Percentiles rank a stretch among this genome's conserved stretches.
Evolutionary conservation across 768 basidiomycete species (phyloP).

Genomic region (Agrocybe pediades): DNA sequence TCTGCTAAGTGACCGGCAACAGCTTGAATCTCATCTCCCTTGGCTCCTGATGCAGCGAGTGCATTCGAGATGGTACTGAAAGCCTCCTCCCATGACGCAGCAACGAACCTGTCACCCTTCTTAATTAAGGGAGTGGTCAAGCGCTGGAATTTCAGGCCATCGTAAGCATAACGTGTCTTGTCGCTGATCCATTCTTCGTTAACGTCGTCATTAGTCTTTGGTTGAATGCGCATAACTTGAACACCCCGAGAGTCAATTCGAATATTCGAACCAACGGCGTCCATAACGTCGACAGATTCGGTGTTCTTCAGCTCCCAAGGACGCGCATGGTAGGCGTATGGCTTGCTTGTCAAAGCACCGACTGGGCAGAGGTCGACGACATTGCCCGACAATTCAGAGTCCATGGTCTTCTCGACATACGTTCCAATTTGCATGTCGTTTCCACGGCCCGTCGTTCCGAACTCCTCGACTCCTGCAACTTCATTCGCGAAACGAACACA

Average conservation of each 20-base stretch:
- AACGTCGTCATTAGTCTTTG: constrained; percentile 94
- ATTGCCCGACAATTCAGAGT: constrained; percentile 97
- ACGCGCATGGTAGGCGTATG: constrained; percentile 95
- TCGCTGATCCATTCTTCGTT: constrained; percentile 99
- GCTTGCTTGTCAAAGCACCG: constrained; percentile 97
- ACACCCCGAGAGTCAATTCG: constrained; percentile 94
- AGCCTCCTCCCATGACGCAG: constrained; percentile 91
- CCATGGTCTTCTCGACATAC: constrained; percentile 97
- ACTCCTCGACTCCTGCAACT: constrained; percentile 96
- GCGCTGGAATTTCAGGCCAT: constrained; percentile 94
- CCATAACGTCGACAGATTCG: constrained; percentile 93
- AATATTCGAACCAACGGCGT: constrained; percentile 96
- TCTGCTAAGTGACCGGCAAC: constrained; percentile 93
- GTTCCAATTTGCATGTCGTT: constrained; percentile 99
- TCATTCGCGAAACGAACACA: constrained; percentile 99
- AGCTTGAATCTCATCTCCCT: constrained; percentile 91
- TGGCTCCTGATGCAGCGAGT: constrained; percentile 75
- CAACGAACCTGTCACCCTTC: constrained; percentile 89
- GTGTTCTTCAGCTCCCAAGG: constrained; percentile 99
- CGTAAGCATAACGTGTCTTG: constrained; percentile 97
- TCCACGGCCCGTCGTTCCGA: constrained; percentile 95
- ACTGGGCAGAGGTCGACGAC: constrained; percentile 97
- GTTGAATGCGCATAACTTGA: constrained; percentile 96
- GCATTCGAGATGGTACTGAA: constrained; percentile 79
- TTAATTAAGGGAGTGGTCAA: constrained; percentile 91